Evolutionary conservation across 2,329 filamentous ascomycete species (phyloP).

Genomic region (Chalaropsis ovoidea): DNA sequence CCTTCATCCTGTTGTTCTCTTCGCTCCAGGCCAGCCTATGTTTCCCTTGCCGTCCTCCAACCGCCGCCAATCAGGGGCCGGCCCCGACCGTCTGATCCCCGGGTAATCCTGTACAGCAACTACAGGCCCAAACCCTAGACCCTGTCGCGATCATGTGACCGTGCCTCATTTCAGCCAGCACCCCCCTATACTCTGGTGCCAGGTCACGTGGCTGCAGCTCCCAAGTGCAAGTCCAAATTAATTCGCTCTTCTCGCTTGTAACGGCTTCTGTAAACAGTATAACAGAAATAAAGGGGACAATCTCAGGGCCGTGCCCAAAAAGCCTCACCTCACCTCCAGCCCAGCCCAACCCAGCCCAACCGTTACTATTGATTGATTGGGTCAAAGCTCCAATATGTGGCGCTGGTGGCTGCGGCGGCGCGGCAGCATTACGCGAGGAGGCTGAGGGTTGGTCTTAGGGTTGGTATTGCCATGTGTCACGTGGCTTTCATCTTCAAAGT

Average conservation of each 20-base stretch:
- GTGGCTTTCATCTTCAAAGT: background rate
- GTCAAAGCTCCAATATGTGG: slow-evolving; percentile 3
- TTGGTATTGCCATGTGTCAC: background rate
- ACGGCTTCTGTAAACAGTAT: too few species aligned
- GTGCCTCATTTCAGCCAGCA: too few species aligned
- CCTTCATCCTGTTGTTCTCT: background rate
- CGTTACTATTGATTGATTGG: background rate
- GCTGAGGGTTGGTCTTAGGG: background rate
- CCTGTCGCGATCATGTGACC: too few species aligned
- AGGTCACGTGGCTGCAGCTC: background rate
- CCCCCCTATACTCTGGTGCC: too few species aligned
- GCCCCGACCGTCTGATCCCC: background rate
- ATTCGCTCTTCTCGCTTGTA: background rate
- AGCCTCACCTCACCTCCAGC: slow-evolving; percentile 1
- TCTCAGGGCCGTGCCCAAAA: background rate
- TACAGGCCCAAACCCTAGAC: background rate
- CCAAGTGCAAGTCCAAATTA: too few species aligned
- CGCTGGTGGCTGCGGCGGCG: background rate
- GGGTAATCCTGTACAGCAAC: background rate
- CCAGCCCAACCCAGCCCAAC: background rate
- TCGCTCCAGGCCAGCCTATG: background rate
- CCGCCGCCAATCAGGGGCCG: slow-evolving; percentile 12
- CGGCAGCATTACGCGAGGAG: background rate
- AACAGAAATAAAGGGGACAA: too few species aligned
- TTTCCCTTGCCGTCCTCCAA: background rate